phyloP scores from a whole-genome alignment of 495 filamentous ascomycete species.

The Opeltia flavorubescens region DNA sequence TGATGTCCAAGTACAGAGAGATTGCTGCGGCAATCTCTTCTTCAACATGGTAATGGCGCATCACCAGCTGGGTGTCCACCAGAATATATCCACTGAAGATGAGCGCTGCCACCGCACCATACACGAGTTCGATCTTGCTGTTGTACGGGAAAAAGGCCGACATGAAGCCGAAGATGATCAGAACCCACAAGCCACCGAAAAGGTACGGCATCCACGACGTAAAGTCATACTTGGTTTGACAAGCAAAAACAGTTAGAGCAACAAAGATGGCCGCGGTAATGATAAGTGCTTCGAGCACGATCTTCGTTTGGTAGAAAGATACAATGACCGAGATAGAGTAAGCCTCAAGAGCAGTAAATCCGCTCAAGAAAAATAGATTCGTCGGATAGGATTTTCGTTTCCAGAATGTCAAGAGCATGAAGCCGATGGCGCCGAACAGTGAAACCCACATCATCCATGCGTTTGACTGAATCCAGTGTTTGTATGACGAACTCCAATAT shows the following conservation, averaged over 20 bases:
- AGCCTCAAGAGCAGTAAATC: conserved; percentile 84
- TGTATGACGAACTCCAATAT: conserved; percentile 72
- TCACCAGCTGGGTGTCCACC: conserved; percentile 88
- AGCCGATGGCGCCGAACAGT: conserved; percentile 62
- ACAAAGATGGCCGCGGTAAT: conserved; percentile 90
- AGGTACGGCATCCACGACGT: conserved; percentile 92
- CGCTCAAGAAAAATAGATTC: conserved; percentile 83
- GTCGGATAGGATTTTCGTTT: conserved; percentile 94
- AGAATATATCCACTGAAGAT: conserved; percentile 91
- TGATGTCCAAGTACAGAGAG: conserved; percentile 86
- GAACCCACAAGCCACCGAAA: conserved; percentile 75
- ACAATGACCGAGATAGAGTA: conserved; percentile 87
- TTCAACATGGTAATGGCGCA: conserved; percentile 92
- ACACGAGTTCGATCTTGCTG: conserved; percentile 67
- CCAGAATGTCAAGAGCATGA: conserved; percentile 88
- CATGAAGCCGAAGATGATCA: conserved; percentile 88
- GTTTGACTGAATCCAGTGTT: conserved; percentile 73
- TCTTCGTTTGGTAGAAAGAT: conserved; percentile 64
- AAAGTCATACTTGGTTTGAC: conserved; percentile 98
- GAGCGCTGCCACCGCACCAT: conserved; percentile 64
- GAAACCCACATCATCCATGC: conserved; percentile 75
- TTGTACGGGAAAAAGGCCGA: conserved; percentile 67
- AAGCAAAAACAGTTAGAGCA: conserved; percentile 83
- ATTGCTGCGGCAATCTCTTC: conserved; percentile 98
- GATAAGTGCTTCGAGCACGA: conserved; percentile 81